Base-by-base conservation (phyloP, 148 eudicot species). In the Rhododendron vialii region DNA sequence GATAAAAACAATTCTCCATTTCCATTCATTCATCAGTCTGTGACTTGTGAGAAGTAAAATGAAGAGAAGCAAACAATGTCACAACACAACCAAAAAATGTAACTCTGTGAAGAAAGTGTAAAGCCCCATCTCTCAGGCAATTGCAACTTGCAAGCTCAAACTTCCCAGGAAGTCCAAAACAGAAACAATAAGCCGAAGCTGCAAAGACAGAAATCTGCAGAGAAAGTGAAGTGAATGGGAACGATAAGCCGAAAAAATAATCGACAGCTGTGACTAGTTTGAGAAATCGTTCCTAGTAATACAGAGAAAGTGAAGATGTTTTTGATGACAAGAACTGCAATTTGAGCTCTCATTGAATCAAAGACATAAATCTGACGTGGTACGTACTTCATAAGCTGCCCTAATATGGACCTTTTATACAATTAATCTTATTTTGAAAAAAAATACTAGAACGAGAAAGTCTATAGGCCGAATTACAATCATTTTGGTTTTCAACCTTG, bases 321-420 rank as follows among this genome's bases (percentile, higher is more conserved):
- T 20, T 10, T 22, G 24, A 59, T 8, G 13, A 38, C 0, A 8
- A 28, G 3, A 9, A 1, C 48, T 45, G 28, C 30, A 28, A 67
- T 69, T 20, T 83, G 59, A 69, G 50, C 85, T 65, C 59, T 67
- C 50, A n/a, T 69, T 67, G 61, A 83, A 69, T 45, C 12, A 18
- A 33, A 26, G 1, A 69, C 24, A 36, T 5, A 13, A 53, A 8
- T 30, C 22, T 59, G 20, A 71, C 30, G n/a, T 30, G 8, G 14
- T 74, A 26, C 35, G 14, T 74, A 26, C 35, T 11, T 43, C 18
- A 14, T 77, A n/a, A 61, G 69, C 74, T 78, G 80, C 86, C 88
- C 86, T 69, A 67, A 78, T 78, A 87, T 79, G 86, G 73, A 86
- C 83, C n/a, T 30, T 51, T 78, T 71, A 83, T 87, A 83, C 57